Conservation (phyloP, 768 basidiomycete species). For the Pulveroboletus sp. region DNA sequence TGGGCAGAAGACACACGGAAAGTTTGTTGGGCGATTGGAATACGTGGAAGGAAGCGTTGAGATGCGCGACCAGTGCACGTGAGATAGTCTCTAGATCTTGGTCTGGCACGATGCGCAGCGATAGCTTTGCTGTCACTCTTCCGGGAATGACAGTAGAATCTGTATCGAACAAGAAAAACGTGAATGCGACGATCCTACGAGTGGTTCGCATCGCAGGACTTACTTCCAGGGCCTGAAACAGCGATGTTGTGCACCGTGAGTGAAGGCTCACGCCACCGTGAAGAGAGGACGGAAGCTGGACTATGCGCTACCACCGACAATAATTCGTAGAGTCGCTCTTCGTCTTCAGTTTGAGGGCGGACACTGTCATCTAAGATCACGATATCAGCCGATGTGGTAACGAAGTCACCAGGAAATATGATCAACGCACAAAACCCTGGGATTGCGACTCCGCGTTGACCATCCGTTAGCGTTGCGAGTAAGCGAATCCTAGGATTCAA, state of each 20-base stretch:
- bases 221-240: slow-evolving; percentile 78
- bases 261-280: slow-evolving; percentile 87
- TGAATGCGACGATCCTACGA: not conserved
- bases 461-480: slow-evolving; percentile 64
- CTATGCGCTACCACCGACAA: slow-evolving; percentile 66
- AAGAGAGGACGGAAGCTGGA: slow-evolving; percentile 62
- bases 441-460: slow-evolving; percentile 55
- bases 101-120: slow-evolving; percentile 91
- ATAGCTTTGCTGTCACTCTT: slow-evolving; percentile 77
- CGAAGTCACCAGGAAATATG: not conserved
- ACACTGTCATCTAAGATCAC: slow-evolving; percentile 64
- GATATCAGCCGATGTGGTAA: not conserved
- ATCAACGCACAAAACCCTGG: slow-evolving; percentile 74
- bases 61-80: slow-evolving; percentile 51
- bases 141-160: slow-evolving; percentile 89
- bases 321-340: slow-evolving; percentile 61
- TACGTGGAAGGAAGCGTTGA: slow-evolving; percentile 52
- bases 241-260: slow-evolving; percentile 84
- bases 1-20: slow-evolving; percentile 40
- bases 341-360: slow-evolving; percentile 59
- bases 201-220: slow-evolving; percentile 16
- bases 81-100: slow-evolving; percentile 75
- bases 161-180: slow-evolving; percentile 21
- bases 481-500: slow-evolving; percentile 59
- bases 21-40: slow-evolving; percentile 69